Percentiles rank a stretch among this genome's conserved stretches.
These are phyloP conservation scores for Suillus paluster DNA, from an alignment of 768 basidiomycete species.

Conservation along the genomic window DNA sequence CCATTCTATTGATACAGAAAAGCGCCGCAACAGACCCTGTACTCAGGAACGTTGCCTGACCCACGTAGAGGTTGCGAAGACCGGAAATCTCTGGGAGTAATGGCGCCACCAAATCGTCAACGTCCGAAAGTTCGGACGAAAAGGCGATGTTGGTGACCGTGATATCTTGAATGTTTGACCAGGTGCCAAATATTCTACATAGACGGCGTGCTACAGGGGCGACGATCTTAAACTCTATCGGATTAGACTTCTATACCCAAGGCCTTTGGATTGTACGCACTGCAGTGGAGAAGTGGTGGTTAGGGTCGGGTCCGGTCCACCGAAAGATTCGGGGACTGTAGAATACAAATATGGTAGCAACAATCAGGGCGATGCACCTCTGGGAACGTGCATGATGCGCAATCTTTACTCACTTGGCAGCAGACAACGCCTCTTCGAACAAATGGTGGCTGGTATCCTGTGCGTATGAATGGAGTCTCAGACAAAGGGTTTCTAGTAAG, in stretches of 20 bases:
- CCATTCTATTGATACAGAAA: conserved; percentile 29
- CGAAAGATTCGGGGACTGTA: conserved; percentile 51
- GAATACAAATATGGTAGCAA: not conserved
- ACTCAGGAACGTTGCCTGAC: conserved; percentile 52
- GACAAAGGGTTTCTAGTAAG: conserved; percentile 34
- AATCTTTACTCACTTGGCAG: conserved; percentile 40
- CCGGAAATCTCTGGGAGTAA: conserved; percentile 43
- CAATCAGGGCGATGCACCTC: conserved; percentile 5
- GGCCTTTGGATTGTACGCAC: conserved; percentile 38
- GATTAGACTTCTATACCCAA: not conserved
- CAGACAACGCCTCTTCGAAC: conserved; percentile 37
- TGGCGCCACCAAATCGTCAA: conserved; percentile 22
- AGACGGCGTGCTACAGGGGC: conserved; percentile 25
- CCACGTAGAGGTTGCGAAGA: conserved; percentile 49
- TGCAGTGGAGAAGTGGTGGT: conserved; percentile 64
- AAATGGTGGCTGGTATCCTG: conserved; percentile 31
- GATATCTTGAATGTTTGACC: conserved; percentile 50
- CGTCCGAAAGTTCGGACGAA: conserved; percentile 17
- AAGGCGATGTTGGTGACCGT: conserved; percentile 53
- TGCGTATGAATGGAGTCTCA: conserved; percentile 46
- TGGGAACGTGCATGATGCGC: not conserved
- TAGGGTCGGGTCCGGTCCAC: conserved; percentile 67
- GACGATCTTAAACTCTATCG: conserved; percentile 26
- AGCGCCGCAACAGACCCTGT: conserved; percentile 44
- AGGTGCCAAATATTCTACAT: conserved; percentile 35